These are phyloP conservation scores for Myxozyma mucilagina DNA, from an alignment of 805 yeast genomes.

Conservation along the genomic window DNA sequence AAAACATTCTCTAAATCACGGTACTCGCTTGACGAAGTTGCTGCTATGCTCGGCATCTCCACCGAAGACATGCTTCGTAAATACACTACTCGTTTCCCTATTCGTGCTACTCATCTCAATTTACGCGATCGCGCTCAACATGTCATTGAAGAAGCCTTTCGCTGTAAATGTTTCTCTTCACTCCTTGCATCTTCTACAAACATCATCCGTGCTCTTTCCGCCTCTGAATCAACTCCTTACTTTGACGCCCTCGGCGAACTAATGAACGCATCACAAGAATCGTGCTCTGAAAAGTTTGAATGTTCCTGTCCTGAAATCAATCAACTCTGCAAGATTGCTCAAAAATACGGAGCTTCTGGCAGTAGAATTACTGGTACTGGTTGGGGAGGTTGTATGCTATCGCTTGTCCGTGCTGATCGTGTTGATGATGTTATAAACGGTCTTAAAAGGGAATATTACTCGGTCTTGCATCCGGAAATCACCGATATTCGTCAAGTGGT, in stretches of 20 bases:
- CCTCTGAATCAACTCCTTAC: slow-evolving; percentile 41
- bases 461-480: slow-evolving; percentile 8
- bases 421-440: slow-evolving; percentile 16
- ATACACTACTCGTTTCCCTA: slow-evolving; percentile 56
- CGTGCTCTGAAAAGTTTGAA: slow-evolving; percentile 52
- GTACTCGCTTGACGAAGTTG: slow-evolving; percentile 52
- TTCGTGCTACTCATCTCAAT: slow-evolving; percentile 55
- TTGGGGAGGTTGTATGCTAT: slow-evolving; percentile 75
- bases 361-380: slow-evolving; percentile 81
- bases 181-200: slow-evolving; percentile 5
- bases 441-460: slow-evolving; percentile 16
- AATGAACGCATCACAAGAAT: slow-evolving; percentile 61
- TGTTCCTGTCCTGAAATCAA: slow-evolving; percentile 61
- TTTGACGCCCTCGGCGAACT: slow-evolving; percentile 52
- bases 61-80: slow-evolving; percentile 46
- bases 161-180: slow-evolving; percentile 53
- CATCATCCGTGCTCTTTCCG: slow-evolving; percentile 40
- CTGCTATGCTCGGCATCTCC: slow-evolving; percentile 47
- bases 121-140: slow-evolving; percentile 64
- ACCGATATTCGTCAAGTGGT: slow-evolving; percentile 9
- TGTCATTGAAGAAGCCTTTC: slow-evolving; percentile 60
- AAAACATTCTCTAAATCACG: slow-evolving; percentile 41
- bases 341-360: slow-evolving; percentile 58
- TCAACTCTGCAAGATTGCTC: slow-evolving; percentile 54
- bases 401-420: slow-evolving; percentile 45